phyloP scores from a whole-genome alignment of 2,329 filamentous ascomycete genomes.

The Aureobasidium zeae region DNA sequence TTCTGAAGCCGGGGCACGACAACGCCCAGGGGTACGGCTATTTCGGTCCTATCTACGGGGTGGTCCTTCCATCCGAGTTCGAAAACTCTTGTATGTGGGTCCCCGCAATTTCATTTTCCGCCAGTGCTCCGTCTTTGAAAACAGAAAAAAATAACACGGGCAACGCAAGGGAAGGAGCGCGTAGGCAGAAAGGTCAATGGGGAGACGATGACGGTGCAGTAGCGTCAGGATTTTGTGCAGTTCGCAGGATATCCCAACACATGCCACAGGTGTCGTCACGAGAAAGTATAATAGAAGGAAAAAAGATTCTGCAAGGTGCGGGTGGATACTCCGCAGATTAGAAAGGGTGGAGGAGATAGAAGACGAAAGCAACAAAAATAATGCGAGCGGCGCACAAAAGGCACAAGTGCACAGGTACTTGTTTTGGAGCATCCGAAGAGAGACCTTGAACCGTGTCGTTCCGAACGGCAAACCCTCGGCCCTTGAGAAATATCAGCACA shows the following conservation, averaged over 20 bases:
- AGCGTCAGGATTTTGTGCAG: conserved; percentile 12
- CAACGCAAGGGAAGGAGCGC: conserved; percentile 8
- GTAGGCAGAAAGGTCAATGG: conserved; percentile 4
- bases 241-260: conserved; percentile 10
- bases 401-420: no score
- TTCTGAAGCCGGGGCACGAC: conserved; percentile 7
- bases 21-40: conserved; percentile 10
- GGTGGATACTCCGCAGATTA: conserved; percentile 5
- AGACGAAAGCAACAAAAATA: conserved; percentile 5
- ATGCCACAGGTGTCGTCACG: conserved; percentile 13
- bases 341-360: neutral
- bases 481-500: conserved; percentile 13
- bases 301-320: conserved; percentile 3
- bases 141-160: conserved; percentile 9
- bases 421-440: conserved; percentile 10
- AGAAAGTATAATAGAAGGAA: conserved; percentile 9
- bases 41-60: conserved; percentile 12
- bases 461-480: conserved; percentile 14
- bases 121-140: conserved; percentile 9
- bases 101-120: conserved; percentile 13
- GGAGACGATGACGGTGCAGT: conserved; percentile 2
- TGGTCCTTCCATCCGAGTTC: conserved; percentile 15
- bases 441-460: conserved; percentile 14
- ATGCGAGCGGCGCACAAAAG: conserved; percentile 7
- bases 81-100: conserved; percentile 16